Conservation (phyloP, 257 asterid species). For the Salvia splendens region DNA sequence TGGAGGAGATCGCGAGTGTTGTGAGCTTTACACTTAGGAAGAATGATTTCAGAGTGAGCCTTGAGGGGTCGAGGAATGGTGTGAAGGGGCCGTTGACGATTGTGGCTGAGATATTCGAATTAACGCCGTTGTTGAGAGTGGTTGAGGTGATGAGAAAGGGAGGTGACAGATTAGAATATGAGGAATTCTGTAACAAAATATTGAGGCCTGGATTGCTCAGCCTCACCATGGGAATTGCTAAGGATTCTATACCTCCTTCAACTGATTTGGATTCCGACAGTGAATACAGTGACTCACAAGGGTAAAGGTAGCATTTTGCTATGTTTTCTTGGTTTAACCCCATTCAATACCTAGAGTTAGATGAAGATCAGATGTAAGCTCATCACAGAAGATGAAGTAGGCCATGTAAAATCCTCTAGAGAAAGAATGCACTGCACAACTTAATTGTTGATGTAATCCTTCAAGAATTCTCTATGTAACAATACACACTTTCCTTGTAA, state of each 20-base stretch:
- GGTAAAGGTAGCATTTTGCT: constrained; percentile 34
- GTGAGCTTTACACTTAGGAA: constrained; percentile 87
- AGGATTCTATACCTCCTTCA: constrained; percentile 30
- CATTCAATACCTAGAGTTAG: constrained; percentile 37
- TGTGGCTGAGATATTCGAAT: constrained; percentile 90
- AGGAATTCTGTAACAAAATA: constrained; percentile 70
- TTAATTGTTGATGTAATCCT: constrained; percentile 24
- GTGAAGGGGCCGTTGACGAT: constrained; percentile 83
- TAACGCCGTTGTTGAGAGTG: constrained; percentile 82
- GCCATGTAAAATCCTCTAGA: constrained; percentile 30
- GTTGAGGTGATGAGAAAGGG: constrained; percentile 91
- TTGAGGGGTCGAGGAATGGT: constrained; percentile 83
- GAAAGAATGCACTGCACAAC: constrained; percentile 23
- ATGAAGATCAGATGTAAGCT: constrained; percentile 33
- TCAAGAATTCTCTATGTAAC: constrained; percentile 4
- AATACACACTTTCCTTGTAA: constrained; percentile 15
- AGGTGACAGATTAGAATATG: constrained; percentile 72
- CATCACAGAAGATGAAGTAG: constrained; percentile 32
- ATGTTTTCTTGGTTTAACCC: constrained; percentile 14
- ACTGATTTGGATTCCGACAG: constrained; percentile 58
- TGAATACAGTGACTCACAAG: constrained; percentile 44
- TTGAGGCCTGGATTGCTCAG: constrained; percentile 69
- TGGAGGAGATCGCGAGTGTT: constrained; percentile 89
- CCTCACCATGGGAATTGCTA: constrained; percentile 40
- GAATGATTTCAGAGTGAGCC: constrained; percentile 80